Evolutionary conservation across 2,329 filamentous ascomycete species (phyloP).

Genomic region (Hirsutella thompsonii): DNA sequence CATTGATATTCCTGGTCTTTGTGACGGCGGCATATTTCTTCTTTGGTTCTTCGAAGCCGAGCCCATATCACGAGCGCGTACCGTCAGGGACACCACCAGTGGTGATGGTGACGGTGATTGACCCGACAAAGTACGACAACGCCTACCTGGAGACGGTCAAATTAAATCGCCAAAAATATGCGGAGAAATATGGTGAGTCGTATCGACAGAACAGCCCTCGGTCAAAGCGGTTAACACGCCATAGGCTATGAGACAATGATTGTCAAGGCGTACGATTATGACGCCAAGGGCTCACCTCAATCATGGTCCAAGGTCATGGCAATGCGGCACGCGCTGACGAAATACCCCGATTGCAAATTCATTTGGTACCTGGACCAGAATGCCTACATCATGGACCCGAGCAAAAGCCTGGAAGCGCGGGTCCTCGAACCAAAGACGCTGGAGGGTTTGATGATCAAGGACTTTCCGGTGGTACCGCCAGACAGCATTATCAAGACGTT

Average conservation of each 20-base stretch:
- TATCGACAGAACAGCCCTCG: not conserved
- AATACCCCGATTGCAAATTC: conserved; percentile 63
- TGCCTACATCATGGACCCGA: conserved; percentile 78
- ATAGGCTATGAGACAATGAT: conserved; percentile 81
- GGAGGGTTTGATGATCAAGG: conserved; percentile 69
- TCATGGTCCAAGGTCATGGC: conserved; percentile 75
- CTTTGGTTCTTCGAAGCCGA: conserved; percentile 19
- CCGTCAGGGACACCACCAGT: conserved; percentile 45
- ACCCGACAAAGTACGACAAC: conserved; percentile 49
- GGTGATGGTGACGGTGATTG: conserved; percentile 78
- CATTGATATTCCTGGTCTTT: conserved; percentile 39
- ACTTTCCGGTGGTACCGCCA: conserved; percentile 79
- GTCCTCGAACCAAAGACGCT: conserved; percentile 56
- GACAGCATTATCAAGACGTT: conserved; percentile 97
- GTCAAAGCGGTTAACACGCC: not conserved
- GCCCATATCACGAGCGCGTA: conserved; percentile 20
- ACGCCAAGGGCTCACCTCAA: conserved; percentile 43
- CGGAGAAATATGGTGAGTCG: conserved; percentile 64
- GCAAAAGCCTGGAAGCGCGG: conserved; percentile 53
- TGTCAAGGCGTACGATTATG: conserved; percentile 63
- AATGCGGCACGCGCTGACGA: conserved; percentile 75
- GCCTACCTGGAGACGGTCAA: conserved; percentile 61
- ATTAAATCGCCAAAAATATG: conserved; percentile 76
- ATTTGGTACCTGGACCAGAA: conserved; percentile 83
- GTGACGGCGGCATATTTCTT: conserved; percentile 50